Conservation (phyloP, 345 rosid genomes). For the Geranium brycei region DNA sequence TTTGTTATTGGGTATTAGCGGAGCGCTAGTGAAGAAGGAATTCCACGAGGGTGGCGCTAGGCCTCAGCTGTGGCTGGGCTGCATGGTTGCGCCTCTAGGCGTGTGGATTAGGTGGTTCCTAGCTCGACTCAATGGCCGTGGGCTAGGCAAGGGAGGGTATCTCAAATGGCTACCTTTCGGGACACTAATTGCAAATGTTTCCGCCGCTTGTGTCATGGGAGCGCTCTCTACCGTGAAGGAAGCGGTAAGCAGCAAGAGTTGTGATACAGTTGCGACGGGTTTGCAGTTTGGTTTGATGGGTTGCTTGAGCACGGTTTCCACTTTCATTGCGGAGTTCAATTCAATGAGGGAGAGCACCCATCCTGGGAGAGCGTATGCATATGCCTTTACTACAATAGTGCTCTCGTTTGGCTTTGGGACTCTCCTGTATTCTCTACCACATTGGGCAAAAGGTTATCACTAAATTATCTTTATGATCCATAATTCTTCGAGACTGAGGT, state of each 20-base stretch:
- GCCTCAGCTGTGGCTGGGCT: slow-evolving; percentile 72
- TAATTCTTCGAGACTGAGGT: too few relatives aligned
- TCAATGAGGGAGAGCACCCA: slow-evolving; percentile 61
- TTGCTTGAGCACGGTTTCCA: slow-evolving; percentile 79
- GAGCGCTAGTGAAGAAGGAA: slow-evolving; percentile 29
- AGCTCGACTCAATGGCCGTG: slow-evolving; percentile 71
- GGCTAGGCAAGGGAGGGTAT: slow-evolving; percentile 45
- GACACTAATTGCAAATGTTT: slow-evolving; percentile 67
- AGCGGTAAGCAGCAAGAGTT: slow-evolving; percentile 41
- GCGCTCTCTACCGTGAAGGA: slow-evolving; percentile 48
- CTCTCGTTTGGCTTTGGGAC: slow-evolving; percentile 43
- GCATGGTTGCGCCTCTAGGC: slow-evolving; percentile 61
- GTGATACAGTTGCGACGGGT: slow-evolving; percentile 37
- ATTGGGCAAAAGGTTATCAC: slow-evolving; percentile 23
- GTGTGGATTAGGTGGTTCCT: slow-evolving; percentile 97
- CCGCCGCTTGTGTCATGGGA: slow-evolving; percentile 71
- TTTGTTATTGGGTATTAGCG: slow-evolving; percentile 38
- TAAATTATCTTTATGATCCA: too few relatives aligned
- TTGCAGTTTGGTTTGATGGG: slow-evolving; percentile 76
- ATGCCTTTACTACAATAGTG: slow-evolving; percentile 34
- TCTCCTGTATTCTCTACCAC: slow-evolving; percentile 44
- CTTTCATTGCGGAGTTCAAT: slow-evolving; percentile 78
- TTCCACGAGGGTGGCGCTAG: slow-evolving; percentile 33
- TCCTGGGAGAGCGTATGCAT: slow-evolving; percentile 69
- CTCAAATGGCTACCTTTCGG: slow-evolving; percentile 91